Base-by-base conservation (phyloP, 768 basidiomycete genomes). In the Dioszegia crocea region DNA sequence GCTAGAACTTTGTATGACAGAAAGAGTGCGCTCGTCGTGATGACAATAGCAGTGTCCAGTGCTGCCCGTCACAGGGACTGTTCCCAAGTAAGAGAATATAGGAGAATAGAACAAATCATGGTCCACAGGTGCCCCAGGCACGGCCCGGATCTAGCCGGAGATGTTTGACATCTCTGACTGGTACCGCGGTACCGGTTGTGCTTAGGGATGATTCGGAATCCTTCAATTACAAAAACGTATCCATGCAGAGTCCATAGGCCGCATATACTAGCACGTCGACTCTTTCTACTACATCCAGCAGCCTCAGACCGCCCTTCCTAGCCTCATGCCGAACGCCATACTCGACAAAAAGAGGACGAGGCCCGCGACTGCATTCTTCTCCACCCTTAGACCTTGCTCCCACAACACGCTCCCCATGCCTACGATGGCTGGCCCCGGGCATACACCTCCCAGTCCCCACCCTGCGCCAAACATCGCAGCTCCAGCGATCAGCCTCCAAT, bases 371-470 rank as follows among this genome's bases (percentile, higher is more conserved):
- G 39, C 24, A 10, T 38, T 27, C 51, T 39, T 53, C 3, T 3
- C 30, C 27, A 30, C 9, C 9, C 24, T 5, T 16, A 6, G 24
- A 5, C 23, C 12, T 23, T 53, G 23, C 4, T 53, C 36, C 51
- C 36, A 39, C 17, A 33, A 21, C 26, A 38, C 43, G 27, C 44
- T 46, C 3, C 54, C 43, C 6, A 56, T 6, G 16, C 54, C 54
- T 1, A 56, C 54, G 4, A 79, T 16, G 0, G 66, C 65, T 4
- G 78, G 78, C 3, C 77, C 76, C 4, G 77, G 77, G 56, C 78
- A 79, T 2, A 78, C 63, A 0, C 78, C 77, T 0, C 45, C 49
- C n/a, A 76, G 44, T 2, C 77, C 78, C 78, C 78, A 79, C 0
- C 78, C 78, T 9, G 70, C 44, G 1, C 78, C 78, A 40, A 79